phyloP scores from a whole-genome alignment of 768 basidiomycete genomes.

The Mrakia hoshinonis region DNA sequence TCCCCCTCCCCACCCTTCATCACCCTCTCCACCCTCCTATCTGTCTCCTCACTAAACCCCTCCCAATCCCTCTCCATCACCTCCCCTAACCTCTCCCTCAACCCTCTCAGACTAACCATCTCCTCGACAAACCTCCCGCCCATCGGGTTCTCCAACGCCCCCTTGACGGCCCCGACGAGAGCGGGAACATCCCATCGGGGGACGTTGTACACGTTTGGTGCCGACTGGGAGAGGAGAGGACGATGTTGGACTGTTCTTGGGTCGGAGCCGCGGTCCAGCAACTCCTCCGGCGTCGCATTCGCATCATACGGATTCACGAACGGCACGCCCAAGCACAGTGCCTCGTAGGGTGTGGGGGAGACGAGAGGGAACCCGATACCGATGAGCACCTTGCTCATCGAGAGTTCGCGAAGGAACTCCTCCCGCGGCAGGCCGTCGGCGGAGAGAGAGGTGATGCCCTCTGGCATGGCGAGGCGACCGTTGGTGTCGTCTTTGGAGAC shows the following conservation, averaged over 20 bases:
- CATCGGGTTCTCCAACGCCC: conserved; percentile 1
- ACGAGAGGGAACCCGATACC: conserved; percentile 13
- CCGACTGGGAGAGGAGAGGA: neutral
- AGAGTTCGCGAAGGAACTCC: conserved; percentile 7
- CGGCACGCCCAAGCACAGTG: conserved; percentile 1
- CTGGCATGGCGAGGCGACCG: neutral
- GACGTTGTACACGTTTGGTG: conserved; percentile 3
- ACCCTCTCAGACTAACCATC: neutral
- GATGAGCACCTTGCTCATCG: neutral
- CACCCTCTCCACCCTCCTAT: conserved; percentile 7
- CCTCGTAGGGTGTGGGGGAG: conserved; percentile 1
- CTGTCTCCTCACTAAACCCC: neutral
- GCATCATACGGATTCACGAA: neutral
- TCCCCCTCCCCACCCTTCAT: neutral
- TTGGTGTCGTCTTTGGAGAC: neutral
- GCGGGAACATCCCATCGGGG: neutral
- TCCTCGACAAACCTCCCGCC: conserved; percentile 5
- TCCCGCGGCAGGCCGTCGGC: neutral
- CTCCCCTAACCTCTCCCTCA: conserved; percentile 6
- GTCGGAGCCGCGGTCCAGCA: neutral
- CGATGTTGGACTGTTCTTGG: neutral
- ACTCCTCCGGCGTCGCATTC: neutral
- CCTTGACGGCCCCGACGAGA: neutral
- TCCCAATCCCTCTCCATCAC: conserved; percentile 16
- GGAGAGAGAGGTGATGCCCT: neutral